These are phyloP conservation scores for Trypanosoma cruzi DNA, from an alignment of 208 protist genomes.

Conservation along the genomic window DNA sequence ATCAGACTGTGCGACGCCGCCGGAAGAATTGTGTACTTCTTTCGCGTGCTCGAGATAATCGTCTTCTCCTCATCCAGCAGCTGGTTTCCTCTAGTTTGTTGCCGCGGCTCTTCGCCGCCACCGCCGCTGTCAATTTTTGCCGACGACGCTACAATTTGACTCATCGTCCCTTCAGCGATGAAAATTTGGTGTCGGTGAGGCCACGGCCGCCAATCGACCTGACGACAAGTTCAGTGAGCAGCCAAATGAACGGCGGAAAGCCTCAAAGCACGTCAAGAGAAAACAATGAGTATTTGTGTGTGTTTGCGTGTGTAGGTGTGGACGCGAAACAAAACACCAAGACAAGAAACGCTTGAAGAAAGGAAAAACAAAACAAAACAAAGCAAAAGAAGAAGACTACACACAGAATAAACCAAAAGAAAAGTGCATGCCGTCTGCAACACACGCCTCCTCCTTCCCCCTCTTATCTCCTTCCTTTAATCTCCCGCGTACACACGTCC, in stretches of 20 bases:
- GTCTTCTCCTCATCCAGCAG: slow-evolving; percentile 10
- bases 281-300: no score
- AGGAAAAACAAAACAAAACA: no score
- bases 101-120: background rate
- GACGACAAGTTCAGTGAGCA: background rate
- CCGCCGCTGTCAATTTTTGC: background rate
- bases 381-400: no score
- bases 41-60: slow-evolving; percentile 46
- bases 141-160: background rate
- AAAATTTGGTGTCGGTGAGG: no score
- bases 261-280: no score
- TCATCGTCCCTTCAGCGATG: background rate
- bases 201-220: background rate
- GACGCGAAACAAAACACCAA: slow-evolving; percentile 19
- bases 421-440: no score
- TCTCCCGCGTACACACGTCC: no score
- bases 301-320: no score
- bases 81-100: background rate
- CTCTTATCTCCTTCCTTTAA: no score
- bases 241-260: background rate
- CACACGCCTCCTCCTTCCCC: no score
- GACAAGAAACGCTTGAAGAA: no score
- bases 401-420: no score
- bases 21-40: slow-evolving; percentile 59
- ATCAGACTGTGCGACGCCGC: slow-evolving; percentile 53